phyloP scores from a whole-genome alignment of 164 flowering plant genomes.

The Vitis vinifera region DNA sequence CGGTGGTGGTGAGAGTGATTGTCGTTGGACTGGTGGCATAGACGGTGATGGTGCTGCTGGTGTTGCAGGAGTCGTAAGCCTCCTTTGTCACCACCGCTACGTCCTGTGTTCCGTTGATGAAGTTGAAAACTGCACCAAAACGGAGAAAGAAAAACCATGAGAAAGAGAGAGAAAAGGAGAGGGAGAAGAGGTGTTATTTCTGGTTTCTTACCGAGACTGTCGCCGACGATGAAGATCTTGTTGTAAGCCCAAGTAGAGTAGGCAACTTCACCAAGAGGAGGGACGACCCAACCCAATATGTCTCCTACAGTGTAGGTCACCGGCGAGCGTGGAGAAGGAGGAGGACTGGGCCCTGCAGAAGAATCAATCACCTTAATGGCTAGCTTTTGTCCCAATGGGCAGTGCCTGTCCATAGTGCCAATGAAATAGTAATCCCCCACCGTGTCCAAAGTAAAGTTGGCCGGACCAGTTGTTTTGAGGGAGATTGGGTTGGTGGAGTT shows the following conservation, averaged over 20 bases:
- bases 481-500: slow-evolving; percentile 6
- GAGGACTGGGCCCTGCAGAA: neutral
- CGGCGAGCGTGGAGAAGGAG: slow-evolving; percentile 3
- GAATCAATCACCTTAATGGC: slow-evolving; percentile 16
- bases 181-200: neutral
- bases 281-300: too few species aligned
- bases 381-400: slow-evolving; percentile 29
- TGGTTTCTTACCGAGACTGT: too few species aligned
- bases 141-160: neutral
- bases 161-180: neutral
- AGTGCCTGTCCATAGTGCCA: slow-evolving; percentile 25
- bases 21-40: slow-evolving; percentile 22
- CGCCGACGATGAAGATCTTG: too few species aligned
- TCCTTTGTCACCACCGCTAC: slow-evolving; percentile 30
- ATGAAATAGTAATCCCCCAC: slow-evolving; percentile 23
- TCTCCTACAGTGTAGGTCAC: neutral
- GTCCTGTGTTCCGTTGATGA: slow-evolving; percentile 21
- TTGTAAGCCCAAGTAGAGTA: neutral
- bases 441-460: slow-evolving; percentile 15
- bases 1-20: slow-evolving; percentile 26
- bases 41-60: slow-evolving; percentile 10
- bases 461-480: slow-evolving; percentile 10
- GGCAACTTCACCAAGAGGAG: neutral
- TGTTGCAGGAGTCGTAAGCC: slow-evolving; percentile 25
- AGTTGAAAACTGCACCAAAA: slow-evolving; percentile 31